Evolutionary conservation across 1,284 basidiomycete species (phyloP).

Genomic region (Schizophyllum commune): DNA sequence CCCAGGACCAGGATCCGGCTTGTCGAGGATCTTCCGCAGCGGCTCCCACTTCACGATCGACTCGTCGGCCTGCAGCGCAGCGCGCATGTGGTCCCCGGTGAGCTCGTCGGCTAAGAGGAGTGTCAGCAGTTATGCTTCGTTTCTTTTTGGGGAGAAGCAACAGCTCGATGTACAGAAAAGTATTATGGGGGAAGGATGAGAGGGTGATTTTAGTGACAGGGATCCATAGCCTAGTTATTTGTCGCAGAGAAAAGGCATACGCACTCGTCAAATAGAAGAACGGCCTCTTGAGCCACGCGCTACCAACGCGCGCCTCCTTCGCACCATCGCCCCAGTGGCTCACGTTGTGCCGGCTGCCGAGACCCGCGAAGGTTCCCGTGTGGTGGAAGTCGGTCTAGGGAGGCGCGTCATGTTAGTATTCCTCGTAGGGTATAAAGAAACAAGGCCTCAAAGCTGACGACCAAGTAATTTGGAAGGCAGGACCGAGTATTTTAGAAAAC

Average conservation of each 20-base stretch:
- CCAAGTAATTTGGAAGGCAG: too few species aligned
- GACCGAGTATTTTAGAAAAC: too few species aligned
- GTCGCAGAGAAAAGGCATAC: too few species aligned
- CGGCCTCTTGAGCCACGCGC: constrained; percentile 29
- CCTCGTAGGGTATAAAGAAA: too few species aligned
- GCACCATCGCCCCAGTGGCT: constrained; percentile 38
- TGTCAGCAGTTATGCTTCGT: background rate
- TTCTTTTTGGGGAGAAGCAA: too few species aligned
- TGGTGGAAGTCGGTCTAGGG: constrained; percentile 27
- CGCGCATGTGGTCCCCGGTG: constrained; percentile 35
- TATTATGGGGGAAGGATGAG: background rate
- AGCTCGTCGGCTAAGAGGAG: constrained; percentile 28
- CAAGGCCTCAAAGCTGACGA: too few species aligned
- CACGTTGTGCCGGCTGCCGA: constrained; percentile 35
- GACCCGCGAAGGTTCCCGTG: constrained; percentile 31
- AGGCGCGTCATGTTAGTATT: too few species aligned
- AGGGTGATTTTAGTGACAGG: too few species aligned
- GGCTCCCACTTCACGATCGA: constrained; percentile 36
- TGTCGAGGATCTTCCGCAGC: constrained; percentile 18
- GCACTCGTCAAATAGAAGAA: constrained; percentile 32
- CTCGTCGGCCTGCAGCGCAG: constrained; percentile 29
- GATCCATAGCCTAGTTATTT: too few species aligned
- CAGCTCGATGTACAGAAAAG: background rate
- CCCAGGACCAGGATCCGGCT: background rate
- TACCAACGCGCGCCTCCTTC: constrained; percentile 31